phyloP scores from a whole-genome alignment of 2,329 filamentous ascomycete genomes.

The Ramularia endophylla region DNA sequence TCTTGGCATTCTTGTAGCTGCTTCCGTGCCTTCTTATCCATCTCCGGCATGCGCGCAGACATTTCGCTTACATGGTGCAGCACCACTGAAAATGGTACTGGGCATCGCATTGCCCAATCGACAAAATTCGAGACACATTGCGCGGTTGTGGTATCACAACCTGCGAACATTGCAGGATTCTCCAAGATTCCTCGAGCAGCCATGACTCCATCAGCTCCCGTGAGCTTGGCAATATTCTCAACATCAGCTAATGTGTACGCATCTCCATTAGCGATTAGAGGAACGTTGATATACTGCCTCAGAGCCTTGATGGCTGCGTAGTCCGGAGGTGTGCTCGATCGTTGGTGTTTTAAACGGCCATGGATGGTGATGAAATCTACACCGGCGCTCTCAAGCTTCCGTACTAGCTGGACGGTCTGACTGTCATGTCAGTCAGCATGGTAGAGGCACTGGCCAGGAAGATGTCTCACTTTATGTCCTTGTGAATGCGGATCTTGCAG shows the following conservation, averaged over 20 bases:
- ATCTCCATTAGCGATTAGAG: conserved; percentile 63
- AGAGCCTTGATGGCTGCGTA: conserved; percentile 55
- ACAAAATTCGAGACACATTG: conserved; percentile 59
- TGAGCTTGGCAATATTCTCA: conserved; percentile 26
- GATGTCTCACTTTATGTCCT: conserved; percentile 43
- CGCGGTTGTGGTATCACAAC: conserved; percentile 53
- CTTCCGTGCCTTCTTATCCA: conserved; percentile 39
- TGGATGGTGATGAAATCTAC: conserved; percentile 68
- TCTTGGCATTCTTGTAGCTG: conserved; percentile 27
- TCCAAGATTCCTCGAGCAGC: conserved; percentile 61
- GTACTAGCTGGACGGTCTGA: conserved; percentile 54
- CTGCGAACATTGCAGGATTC: conserved; percentile 62
- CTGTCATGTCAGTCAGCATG: neutral
- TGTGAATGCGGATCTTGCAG: conserved; percentile 65
- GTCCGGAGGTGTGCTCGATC: conserved; percentile 56
- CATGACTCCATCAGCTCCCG: conserved; percentile 53
- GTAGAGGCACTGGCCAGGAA: neutral
- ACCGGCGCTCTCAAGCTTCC: conserved; percentile 54
- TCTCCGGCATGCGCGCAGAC: conserved; percentile 52
- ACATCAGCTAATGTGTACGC: conserved; percentile 51
- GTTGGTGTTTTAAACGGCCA: conserved; percentile 56
- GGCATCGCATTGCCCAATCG: conserved; percentile 49
- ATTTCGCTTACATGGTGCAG: conserved; percentile 64
- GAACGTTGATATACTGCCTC: conserved; percentile 49
- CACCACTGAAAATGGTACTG: conserved; percentile 58